Base-by-base conservation (phyloP, 2,329 filamentous ascomycete genomes). In the Xylariomycetidae sp. region DNA sequence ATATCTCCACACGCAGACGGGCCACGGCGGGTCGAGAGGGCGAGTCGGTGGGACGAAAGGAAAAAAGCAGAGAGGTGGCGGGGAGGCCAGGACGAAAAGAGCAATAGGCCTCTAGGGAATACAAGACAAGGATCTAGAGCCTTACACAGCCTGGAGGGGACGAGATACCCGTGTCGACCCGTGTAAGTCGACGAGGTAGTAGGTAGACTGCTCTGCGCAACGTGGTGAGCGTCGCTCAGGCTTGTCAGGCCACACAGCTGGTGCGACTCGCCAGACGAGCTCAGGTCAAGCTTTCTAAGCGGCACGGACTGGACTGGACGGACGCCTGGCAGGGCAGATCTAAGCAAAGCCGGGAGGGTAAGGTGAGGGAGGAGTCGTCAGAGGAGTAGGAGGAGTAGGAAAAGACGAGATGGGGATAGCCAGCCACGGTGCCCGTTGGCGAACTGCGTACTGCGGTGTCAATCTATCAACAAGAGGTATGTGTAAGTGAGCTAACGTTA, bases 1-100 rank as follows among this genome's bases (percentile, higher is more conserved):
- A 10, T 42, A 37, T 38, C 34, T 34, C 44, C 43, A 48, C 50
- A 46, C 49, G 50, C 43, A 44, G 40, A 45, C 38, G 43, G 34
- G 36, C 32, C 32, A 29, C 30, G 40, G 38, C 32, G 32, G 41
- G 40, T 36, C 33, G 32, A 44, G 43, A 48, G 38, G 44, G 44
- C 35, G 39, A 31, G 35, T 32, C 37, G 29, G 40, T 40, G 33
- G 44, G 29, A 37, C 39, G 38, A 18, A 38, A 30, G 26, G 42
- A 40, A 48, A 40, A 43, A 43, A 42, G 44, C 34, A 47, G 31
- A 39, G 25, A 35, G 14, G 35, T 29, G 36, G 39, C 39, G 39
- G 38, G 40, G 29, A 31, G 22, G 15, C 32, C 35, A 44, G 37
- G 37, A 44, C 47, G 31, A 50, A 50, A 51, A 33, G 43, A 48